Conservation (phyloP, 352 stramenopile genomes). For the Pseudoperonospora humuli region DNA sequence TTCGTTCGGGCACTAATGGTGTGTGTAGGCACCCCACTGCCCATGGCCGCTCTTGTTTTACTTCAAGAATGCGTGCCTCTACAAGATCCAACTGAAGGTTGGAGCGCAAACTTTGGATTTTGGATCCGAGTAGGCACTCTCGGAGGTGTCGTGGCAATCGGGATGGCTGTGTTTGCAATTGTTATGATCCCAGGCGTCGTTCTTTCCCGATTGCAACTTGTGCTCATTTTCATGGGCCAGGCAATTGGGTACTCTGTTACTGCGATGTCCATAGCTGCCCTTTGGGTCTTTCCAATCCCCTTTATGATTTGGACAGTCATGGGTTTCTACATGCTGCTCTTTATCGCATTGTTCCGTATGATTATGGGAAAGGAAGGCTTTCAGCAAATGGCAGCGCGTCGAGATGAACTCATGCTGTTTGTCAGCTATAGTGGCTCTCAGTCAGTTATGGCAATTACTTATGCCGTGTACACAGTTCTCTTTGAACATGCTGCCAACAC, state of each 20-base stretch:
- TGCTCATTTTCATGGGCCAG: constrained; percentile 3
- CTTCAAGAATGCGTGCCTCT: constrained; percentile 14
- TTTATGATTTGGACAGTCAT: constrained; percentile 18
- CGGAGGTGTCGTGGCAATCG: not conserved
- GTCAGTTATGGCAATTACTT: constrained; percentile 10
- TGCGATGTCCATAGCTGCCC: constrained; percentile 10
- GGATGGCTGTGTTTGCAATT: constrained; percentile 4
- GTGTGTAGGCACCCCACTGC: constrained; percentile 5
- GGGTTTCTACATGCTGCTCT: constrained; percentile 8
- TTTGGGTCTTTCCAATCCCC: constrained; percentile 20
- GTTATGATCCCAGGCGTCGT: constrained; percentile 15
- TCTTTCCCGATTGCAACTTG: constrained; percentile 6
- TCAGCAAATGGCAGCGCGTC: constrained; percentile 3
- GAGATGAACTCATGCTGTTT: constrained; percentile 9
- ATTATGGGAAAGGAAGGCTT: constrained; percentile 10
- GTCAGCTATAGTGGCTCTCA: constrained; percentile 13
- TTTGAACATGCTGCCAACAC: constrained; percentile 7
- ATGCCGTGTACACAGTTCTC: constrained; percentile 9
- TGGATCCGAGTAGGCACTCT: constrained; percentile 14
- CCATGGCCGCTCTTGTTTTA: constrained; percentile 8
- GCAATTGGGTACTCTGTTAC: constrained; percentile 2
- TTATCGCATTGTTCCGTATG: constrained; percentile 9
- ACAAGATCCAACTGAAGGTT: constrained; percentile 13
- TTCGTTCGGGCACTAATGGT: no score
- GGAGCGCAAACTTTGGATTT: constrained; percentile 20